Base-by-base conservation (phyloP, 257 asterid genomes). In the Forsythia suspensa region DNA sequence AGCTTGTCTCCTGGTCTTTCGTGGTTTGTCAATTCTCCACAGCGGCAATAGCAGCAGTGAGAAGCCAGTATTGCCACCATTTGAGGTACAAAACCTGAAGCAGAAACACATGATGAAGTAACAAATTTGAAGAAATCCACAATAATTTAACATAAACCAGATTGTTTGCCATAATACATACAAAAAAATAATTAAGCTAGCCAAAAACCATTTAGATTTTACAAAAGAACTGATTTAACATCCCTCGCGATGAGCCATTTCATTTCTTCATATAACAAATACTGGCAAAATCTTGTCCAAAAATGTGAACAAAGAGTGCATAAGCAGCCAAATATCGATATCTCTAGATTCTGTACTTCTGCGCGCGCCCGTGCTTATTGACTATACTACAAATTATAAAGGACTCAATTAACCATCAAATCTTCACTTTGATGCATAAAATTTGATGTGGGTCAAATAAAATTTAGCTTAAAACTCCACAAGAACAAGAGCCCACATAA, bases 31-130 rank as follows among this genome's bases (percentile, higher is more conserved):
- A 29, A 29, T 29, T 29, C 34, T 29, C 34, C 34, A 61, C 76
- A 55, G 84, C 87, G 87, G 88, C 95, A 91, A 86, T 82, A 88
- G 72, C 91, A 87, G 86, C 94, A 86, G 69, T 84, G 85, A 7
- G 94, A 91, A 84, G 97, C 97, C 81, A 92, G 86, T 72, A 89
- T 85, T 75, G 91, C 90, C 76, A 90, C 92, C 97, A 94, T 91
- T 79, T 63, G 42, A 74, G 78, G 43, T 61, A 43, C 52, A 73
- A 46, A 65, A 74, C 92, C 96, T 84, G 85, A 75, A 80, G 37
- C 38, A 21, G 7, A 55, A 16, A 55, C 24, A 7, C 65, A 15
- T 18, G 1, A 55, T 55, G 65, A n/a, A 55, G 24, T 6, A 55
- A 5, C 65, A 2, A 63, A 55, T 9, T 8, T 63, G 38, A 63